These are phyloP conservation scores for Leucosporidium yakuticum DNA, from an alignment of 768 basidiomycete species.

Conservation along the genomic window DNA sequence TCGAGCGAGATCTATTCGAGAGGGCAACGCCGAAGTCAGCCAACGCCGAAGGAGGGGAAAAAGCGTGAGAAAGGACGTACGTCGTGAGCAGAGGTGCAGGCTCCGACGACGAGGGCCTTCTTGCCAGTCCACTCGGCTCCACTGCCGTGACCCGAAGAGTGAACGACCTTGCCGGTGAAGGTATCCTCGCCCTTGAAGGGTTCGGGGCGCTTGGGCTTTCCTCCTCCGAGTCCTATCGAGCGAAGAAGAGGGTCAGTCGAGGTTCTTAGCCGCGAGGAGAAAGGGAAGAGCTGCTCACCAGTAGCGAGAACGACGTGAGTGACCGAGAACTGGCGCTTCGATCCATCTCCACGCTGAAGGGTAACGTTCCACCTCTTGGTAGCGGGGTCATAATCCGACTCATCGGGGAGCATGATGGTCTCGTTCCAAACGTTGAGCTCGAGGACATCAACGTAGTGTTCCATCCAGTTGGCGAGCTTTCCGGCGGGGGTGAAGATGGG, in stretches of 20 bases:
- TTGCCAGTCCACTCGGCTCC: not conserved
- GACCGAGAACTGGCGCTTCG: conserved; percentile 44
- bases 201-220: too few species aligned
- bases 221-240: too few species aligned
- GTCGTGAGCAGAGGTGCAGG: not conserved
- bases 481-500: conserved; percentile 56
- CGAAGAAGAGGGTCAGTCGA: too few species aligned
- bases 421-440: conserved; percentile 61
- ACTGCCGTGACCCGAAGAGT: not conserved
- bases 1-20: conserved; percentile 37
- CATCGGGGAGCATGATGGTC: conserved; percentile 24
- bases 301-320: conserved; percentile 56
- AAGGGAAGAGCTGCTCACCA: conserved; percentile 39
- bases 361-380: conserved; percentile 44
- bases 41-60: not conserved
- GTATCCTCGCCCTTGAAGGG: not conserved
- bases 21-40: not conserved
- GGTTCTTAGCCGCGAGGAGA: too few species aligned
- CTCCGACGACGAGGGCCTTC: conserved; percentile 3
- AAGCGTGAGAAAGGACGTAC: not conserved
- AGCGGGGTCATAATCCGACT: conserved; percentile 33
- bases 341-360: conserved; percentile 35
- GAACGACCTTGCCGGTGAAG: not conserved
- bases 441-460: conserved; percentile 56
- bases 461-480: conserved; percentile 64